These are phyloP conservation scores for Hymenoscyphus linearis DNA, from an alignment of 2,329 filamentous ascomycete species.

Conservation along the genomic window DNA sequence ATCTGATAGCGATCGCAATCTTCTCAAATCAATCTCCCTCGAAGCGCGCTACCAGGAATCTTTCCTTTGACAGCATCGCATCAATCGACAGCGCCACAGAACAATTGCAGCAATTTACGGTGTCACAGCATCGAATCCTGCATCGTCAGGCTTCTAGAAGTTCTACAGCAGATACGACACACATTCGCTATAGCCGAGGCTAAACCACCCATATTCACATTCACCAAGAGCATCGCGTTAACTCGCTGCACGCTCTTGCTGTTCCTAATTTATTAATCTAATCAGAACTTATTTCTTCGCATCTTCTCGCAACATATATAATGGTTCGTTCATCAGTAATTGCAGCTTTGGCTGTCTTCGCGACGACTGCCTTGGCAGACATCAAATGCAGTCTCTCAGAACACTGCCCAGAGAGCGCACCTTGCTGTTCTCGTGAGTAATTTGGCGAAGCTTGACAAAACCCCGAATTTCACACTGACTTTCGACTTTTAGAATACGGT, in stretches of 20 bases:
- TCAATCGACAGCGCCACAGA: slow-evolving; percentile 1
- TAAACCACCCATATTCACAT: slow-evolving; percentile 5
- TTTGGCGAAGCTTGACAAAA: slow-evolving; percentile 8
- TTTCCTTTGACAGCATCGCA: neutral
- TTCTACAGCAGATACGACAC: neutral
- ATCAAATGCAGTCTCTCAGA: slow-evolving; percentile 41
- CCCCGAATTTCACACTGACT: slow-evolving; percentile 7
- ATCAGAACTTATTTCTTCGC: neutral
- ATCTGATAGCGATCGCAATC: neutral
- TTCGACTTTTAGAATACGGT: slow-evolving; percentile 65
- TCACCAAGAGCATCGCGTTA: slow-evolving; percentile 7
- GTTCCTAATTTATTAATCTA: slow-evolving; percentile 6
- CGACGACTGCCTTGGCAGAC: slow-evolving; percentile 21
- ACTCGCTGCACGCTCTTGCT: slow-evolving; percentile 10
- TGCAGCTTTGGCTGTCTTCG: slow-evolving; percentile 23
- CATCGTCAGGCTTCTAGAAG: neutral
- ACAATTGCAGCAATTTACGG: slow-evolving; percentile 1
- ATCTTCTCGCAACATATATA: slow-evolving; percentile 19
- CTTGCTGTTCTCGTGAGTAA: slow-evolving; percentile 72
- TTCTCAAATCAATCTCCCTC: neutral
- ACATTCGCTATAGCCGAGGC: neutral
- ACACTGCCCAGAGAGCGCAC: slow-evolving; percentile 67
- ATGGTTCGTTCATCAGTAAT: slow-evolving; percentile 30
- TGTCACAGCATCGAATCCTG: neutral
- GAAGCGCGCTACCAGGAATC: neutral